These are phyloP conservation scores for Aspergillus sp. DNA, from an alignment of 2,329 filamentous ascomycete species.

Conservation along the genomic window DNA sequence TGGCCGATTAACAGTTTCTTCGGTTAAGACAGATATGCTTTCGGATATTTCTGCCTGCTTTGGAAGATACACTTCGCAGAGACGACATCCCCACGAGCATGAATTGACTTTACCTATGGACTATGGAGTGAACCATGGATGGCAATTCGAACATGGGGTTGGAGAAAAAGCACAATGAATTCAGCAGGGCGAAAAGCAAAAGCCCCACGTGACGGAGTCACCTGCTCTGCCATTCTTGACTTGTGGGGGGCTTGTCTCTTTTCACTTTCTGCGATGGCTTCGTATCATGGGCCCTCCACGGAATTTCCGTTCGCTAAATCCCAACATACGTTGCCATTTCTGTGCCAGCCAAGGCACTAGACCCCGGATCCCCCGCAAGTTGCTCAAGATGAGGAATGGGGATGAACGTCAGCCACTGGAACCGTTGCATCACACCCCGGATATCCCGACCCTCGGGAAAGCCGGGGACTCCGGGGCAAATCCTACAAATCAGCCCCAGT, in stretches of 20 bases:
- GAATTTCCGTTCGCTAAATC: too few species aligned
- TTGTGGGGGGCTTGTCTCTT: neutral
- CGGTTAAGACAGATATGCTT: too few species aligned
- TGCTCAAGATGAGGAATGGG: too few species aligned
- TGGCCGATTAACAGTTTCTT: too few species aligned
- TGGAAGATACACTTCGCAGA: too few species aligned
- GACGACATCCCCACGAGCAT: too few species aligned
- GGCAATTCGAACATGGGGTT: neutral
- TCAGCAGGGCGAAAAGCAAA: neutral
- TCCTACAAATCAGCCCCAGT: neutral
- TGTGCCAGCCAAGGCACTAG: too few species aligned
- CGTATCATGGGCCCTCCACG: neutral
- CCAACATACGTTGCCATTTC: too few species aligned
- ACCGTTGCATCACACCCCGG: neutral
- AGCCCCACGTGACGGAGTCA: neutral
- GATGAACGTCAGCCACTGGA: neutral
- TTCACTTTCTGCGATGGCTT: neutral
- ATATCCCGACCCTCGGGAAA: constrained; percentile 5
- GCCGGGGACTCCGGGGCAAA: neutral
- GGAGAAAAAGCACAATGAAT: neutral
- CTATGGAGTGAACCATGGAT: neutral
- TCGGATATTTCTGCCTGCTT: too few species aligned
- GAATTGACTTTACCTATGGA: neutral
- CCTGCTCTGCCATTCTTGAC: neutral
- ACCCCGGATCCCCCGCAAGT: too few species aligned